Evolutionary conservation across 148 eudicot genomes (phyloP), one percentile per base, ranked within the genome.

Genomic region (Fallopia convolvulus): DNA sequence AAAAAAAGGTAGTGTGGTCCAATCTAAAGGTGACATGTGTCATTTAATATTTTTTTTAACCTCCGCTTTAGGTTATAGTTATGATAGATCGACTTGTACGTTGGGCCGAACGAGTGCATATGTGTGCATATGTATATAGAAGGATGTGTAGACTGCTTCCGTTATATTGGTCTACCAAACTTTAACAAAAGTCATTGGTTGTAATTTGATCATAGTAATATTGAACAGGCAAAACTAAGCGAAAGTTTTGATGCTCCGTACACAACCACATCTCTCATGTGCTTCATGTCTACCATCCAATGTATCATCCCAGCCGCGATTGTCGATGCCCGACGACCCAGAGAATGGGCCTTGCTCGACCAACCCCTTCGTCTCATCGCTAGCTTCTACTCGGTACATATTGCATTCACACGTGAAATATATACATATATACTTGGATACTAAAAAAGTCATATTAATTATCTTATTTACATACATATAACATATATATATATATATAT

Each of bases 251-350:
- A 68, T 68, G 72, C 72, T 2, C 72, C 72, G 17, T 68, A 68
- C 40, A 68, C 40, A 68, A 68, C 1, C 72, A 68, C 72, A 32
- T 32, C 72, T 5, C 17, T 68, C 1, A 30, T 32, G 41, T 26
- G 41, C 72, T 68, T 68, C 40, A 68, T 68, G 39, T 68, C 72
- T 10, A n/a, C 72, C 72, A 11, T 68, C 17, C 72, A 68, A 68
- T 68, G 41, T 20, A 15, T 68, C 18, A 30, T 68, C 17, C 18
- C 40, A 32, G 72, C 72, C 4, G 41, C 20, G 1, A 30, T 32
- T 17, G 0, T 32, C 72, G 40, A 68, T 13, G 17, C 30, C 30
- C 30, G 23, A 18, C 39, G 40, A 5, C 44, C 36, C 44, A 13
- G 7, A 6, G 17, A 32, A 68, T 68, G 72, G 72, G n/a, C 15